phyloP scores from a whole-genome alignment of 202 grass and related monocot genomes.

The Brachypodium distachyon region DNA sequence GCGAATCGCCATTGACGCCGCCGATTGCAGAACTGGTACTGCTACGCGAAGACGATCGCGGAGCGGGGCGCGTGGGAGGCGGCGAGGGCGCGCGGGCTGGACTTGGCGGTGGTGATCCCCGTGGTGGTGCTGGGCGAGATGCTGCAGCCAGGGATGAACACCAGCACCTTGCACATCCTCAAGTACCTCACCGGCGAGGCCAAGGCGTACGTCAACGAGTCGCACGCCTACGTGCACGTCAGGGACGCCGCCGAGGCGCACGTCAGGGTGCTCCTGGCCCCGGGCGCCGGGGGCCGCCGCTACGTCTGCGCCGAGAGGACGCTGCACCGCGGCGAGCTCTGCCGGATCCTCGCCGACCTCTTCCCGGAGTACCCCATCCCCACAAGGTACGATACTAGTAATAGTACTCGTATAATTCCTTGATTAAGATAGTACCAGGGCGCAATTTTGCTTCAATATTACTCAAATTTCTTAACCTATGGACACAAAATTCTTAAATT shows the following conservation, averaged over 20 bases:
- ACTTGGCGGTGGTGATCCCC: constrained; percentile 63
- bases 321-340: constrained; percentile 70
- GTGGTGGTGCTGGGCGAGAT: constrained; percentile 62
- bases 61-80: constrained; percentile 49
- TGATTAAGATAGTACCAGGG: too few species aligned
- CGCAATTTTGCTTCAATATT: too few species aligned
- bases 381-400: constrained; percentile 52
- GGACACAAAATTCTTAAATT: too few species aligned
- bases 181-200: constrained; percentile 71
- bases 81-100: constrained; percentile 38
- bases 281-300: constrained; percentile 32
- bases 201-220: constrained; percentile 56
- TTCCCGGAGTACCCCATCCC: constrained; percentile 77
- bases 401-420: too few species aligned
- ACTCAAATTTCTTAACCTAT: too few species aligned
- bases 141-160: constrained; percentile 60
- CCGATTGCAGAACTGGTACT: constrained; percentile 70
- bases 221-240: constrained; percentile 83
- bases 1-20: not conserved
- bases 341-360: constrained; percentile 47
- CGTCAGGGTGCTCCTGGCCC: constrained; percentile 47
- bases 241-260: constrained; percentile 77
- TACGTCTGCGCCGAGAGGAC: constrained; percentile 74
- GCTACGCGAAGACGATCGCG: constrained; percentile 78
- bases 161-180: constrained; percentile 64